Evolutionary conservation across 768 basidiomycete genomes (phyloP).

Genomic region (Calocera cornea): DNA sequence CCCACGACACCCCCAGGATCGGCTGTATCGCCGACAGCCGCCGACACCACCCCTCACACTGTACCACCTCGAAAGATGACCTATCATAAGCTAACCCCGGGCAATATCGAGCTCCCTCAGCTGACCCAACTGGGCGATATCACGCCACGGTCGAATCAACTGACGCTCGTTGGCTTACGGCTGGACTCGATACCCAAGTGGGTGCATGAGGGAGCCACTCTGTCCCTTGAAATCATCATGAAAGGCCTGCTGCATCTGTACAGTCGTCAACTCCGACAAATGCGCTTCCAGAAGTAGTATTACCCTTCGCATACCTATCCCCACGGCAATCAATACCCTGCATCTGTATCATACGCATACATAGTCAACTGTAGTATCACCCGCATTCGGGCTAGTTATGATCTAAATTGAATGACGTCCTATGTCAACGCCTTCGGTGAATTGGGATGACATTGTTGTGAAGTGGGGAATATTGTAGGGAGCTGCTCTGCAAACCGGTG

Average conservation of each 20-base stretch:
- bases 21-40: neutral
- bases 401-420: no score
- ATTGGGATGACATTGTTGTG: no score
- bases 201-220: constrained; percentile 75
- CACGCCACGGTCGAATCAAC: constrained; percentile 79
- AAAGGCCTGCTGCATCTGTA: constrained; percentile 63
- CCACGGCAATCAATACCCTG: neutral
- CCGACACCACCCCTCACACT: constrained; percentile 2
- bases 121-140: constrained; percentile 79
- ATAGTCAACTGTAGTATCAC: neutral
- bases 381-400: no score
- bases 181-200: constrained; percentile 68
- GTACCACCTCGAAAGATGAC: constrained; percentile 8
- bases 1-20: neutral
- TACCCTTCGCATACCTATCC: neutral
- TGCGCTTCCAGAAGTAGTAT: neutral
- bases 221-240: constrained; percentile 73
- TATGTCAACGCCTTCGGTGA: no score
- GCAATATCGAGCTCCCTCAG: constrained; percentile 42
- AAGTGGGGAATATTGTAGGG: no score
- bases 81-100: constrained; percentile 12
- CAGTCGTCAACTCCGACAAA: constrained; percentile 38
- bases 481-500: no score
- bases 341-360: neutral
- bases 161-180: constrained; percentile 74